Conservation (phyloP, 768 basidiomycete species). For the Candolleomyces aberdarensis region DNA sequence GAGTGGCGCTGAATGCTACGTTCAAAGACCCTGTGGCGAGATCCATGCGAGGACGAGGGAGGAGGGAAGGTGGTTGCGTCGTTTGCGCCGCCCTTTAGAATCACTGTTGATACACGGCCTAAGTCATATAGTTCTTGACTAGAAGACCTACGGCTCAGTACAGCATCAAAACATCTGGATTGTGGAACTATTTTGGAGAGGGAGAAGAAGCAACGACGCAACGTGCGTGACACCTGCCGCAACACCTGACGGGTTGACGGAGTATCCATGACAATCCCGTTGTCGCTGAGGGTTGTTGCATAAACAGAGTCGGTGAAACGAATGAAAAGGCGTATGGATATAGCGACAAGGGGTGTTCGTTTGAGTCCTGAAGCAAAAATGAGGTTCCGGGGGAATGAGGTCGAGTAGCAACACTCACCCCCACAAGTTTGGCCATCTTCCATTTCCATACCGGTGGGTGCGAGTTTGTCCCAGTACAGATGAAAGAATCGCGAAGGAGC, state of each 20-base stretch:
- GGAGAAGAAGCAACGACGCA: not conserved
- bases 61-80: too few species aligned
- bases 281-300: constrained; percentile 29
- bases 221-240: constrained; percentile 5
- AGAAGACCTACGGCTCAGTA: too few species aligned
- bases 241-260: constrained; percentile 24
- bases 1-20: constrained; percentile 80
- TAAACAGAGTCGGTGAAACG: constrained; percentile 41
- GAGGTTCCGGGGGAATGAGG: not conserved
- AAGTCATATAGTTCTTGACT: too few species aligned
- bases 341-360: constrained; percentile 17
- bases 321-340: constrained; percentile 44
- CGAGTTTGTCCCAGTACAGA: constrained; percentile 23
- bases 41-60: constrained; percentile 79
- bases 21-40: constrained; percentile 89
- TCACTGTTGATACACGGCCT: too few species aligned
- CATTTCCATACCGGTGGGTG: constrained; percentile 51
- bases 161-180: not conserved
- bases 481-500: constrained; percentile 30
- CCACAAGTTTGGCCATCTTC: constrained; percentile 37
- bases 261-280: constrained; percentile 43
- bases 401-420: constrained; percentile 30
- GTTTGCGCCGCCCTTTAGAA: too few species aligned
- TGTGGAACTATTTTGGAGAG: not conserved
- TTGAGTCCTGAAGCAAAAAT: constrained; percentile 25